These are phyloP conservation scores for Eragrostis tef DNA, from an alignment of 202 grass and related monocot species.

Conservation along the genomic window DNA sequence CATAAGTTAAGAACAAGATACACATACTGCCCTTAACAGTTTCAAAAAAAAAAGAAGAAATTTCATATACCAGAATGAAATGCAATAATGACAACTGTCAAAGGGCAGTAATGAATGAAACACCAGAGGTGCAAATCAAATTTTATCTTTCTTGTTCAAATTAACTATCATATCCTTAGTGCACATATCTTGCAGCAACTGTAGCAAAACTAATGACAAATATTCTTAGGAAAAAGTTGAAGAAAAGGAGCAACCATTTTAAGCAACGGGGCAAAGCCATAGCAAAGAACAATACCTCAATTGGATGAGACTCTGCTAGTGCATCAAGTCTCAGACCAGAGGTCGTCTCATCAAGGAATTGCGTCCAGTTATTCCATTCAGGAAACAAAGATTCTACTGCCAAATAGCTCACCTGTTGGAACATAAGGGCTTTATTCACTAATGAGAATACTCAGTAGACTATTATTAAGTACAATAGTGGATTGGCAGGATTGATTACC, in stretches of 20 bases:
- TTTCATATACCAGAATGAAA: constrained; percentile 17
- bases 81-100: neutral
- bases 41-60: constrained; percentile 10
- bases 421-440: constrained; percentile 28
- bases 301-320: constrained; percentile 89
- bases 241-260: neutral
- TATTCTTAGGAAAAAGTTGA: neutral
- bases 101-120: constrained; percentile 15
- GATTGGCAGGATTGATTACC: constrained; percentile 52
- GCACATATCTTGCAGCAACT: constrained; percentile 14
- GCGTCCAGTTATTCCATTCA: constrained; percentile 93
- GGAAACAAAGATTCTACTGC: constrained; percentile 75
- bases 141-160: constrained; percentile 15
- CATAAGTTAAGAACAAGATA: neutral
- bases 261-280: neutral
- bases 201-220: constrained; percentile 28
- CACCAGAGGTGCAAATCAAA: neutral
- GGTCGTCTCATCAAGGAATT: constrained; percentile 82
- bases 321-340: constrained; percentile 73
- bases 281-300: constrained; percentile 69
- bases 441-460: neutral
- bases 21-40: neutral
- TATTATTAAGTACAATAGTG: constrained; percentile 1
- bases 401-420: constrained; percentile 77
- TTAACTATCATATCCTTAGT: constrained; percentile 19